phyloP scores from a whole-genome alignment of 495 filamentous ascomycete species.

The Aspergillus nanangensis region DNA sequence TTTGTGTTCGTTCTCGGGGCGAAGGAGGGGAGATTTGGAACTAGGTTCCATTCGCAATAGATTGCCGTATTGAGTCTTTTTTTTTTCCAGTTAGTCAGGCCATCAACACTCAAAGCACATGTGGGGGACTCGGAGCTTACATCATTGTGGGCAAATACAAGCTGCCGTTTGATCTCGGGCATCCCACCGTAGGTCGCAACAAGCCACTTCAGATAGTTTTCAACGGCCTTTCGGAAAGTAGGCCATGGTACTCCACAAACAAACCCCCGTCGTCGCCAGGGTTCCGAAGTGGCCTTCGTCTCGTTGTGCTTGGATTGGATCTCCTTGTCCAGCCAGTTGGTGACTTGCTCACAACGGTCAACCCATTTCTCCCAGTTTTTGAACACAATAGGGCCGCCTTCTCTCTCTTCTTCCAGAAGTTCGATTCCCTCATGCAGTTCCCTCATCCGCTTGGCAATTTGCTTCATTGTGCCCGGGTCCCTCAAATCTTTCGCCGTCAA shows the following conservation, averaged over 20 bases:
- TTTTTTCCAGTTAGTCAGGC: constrained; percentile 13
- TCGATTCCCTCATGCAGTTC: constrained; percentile 94
- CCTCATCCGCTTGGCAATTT: constrained; percentile 98
- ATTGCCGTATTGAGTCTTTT: constrained; percentile 98
- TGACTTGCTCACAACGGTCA: constrained; percentile 69
- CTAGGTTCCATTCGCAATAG: constrained; percentile 84
- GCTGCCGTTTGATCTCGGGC: constrained; percentile 59
- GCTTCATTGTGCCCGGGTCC: constrained; percentile 74
- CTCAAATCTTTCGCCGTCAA: constrained; percentile 75
- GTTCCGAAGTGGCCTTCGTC: constrained; percentile 30
- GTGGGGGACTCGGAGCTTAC: too few relatives aligned
- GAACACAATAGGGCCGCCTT: constrained; percentile 78
- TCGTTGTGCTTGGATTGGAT: constrained; percentile 43
- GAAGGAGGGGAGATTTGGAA: constrained; percentile 80
- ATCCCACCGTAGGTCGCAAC: constrained; percentile 63
- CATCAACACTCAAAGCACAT: background rate
- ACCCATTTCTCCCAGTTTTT: constrained; percentile 96
- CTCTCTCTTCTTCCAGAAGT: constrained; percentile 69
- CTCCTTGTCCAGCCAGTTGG: constrained; percentile 70
- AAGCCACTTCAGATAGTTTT: constrained; percentile 74
- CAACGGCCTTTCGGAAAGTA: constrained; percentile 67
- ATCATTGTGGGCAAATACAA: constrained; percentile 98
- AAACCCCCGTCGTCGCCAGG: constrained; percentile 65
- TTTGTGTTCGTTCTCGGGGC: constrained; percentile 88
- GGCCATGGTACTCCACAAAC: constrained; percentile 86